These are phyloP conservation scores for Epichloe festucae DNA, from an alignment of 2,329 filamentous ascomycete species.

Conservation along the genomic window DNA sequence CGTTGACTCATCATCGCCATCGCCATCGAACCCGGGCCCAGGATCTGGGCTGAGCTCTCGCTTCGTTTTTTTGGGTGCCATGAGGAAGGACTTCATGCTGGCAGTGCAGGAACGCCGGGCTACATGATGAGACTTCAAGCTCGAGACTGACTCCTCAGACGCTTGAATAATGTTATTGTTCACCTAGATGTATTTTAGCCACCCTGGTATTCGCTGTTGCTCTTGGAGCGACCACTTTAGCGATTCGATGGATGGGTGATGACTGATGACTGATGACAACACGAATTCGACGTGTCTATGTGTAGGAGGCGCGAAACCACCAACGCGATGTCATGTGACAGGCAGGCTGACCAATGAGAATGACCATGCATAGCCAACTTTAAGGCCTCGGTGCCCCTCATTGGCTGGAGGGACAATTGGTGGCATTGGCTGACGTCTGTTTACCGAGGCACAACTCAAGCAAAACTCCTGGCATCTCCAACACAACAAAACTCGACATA, in stretches of 20 bases:
- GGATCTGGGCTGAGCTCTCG: constrained; percentile 26
- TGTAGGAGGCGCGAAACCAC: not conserved
- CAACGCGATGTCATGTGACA: constrained; percentile 5
- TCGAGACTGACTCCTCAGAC: too few species aligned
- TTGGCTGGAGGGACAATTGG: too few species aligned
- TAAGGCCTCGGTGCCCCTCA: not conserved
- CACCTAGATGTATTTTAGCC: not conserved
- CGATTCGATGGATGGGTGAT: not conserved
- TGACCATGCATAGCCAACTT: not conserved
- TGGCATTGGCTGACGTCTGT: not conserved
- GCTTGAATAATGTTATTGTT: not conserved
- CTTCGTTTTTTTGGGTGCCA: constrained; percentile 28
- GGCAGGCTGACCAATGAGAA: too few species aligned
- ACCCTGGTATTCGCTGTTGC: not conserved
- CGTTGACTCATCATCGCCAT: constrained; percentile 48
- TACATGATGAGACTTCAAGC: not conserved
- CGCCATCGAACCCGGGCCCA: constrained; percentile 13
- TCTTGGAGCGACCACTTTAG: not conserved
- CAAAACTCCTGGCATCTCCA: constrained; percentile 10
- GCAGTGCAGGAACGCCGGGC: not conserved
- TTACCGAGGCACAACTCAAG: constrained; percentile 8
- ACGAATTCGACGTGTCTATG: not conserved
- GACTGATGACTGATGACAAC: too few species aligned
- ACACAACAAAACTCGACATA: not conserved
- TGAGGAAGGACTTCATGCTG: constrained; percentile 45